Evolutionary conservation across 495 filamentous ascomycete species (phyloP).

Genomic region (Jackrogersella minutella): DNA sequence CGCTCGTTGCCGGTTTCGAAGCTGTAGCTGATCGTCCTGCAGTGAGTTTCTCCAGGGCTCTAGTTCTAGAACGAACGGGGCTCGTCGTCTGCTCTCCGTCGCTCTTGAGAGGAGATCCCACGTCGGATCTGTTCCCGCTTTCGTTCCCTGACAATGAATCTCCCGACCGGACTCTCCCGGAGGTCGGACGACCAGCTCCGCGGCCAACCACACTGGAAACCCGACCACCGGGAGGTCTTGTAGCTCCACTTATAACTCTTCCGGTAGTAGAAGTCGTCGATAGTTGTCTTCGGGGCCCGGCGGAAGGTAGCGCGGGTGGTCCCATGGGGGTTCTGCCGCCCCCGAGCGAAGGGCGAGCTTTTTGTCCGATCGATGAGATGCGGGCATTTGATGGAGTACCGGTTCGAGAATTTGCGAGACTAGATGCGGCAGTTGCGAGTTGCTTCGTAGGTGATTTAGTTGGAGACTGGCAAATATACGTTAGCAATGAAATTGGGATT

Average conservation of each 20-base stretch:
- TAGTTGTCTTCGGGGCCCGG: slow-evolving; percentile 44
- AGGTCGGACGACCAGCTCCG: slow-evolving; percentile 45
- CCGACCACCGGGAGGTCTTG: slow-evolving; percentile 49
- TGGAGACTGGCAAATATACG: slow-evolving; percentile 64
- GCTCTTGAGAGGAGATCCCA: slow-evolving; percentile 50
- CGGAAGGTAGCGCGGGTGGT: slow-evolving; percentile 59
- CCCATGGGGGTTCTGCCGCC: slow-evolving; percentile 70
- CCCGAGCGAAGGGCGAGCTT: slow-evolving; percentile 60
- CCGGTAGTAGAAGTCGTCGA: slow-evolving; percentile 47
- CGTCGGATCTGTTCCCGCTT: slow-evolving; percentile 46
- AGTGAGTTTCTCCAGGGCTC: slow-evolving; percentile 56
- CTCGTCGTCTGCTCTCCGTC: slow-evolving; percentile 57
- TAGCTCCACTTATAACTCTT: slow-evolving; percentile 40
- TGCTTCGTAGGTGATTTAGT: slow-evolving; percentile 85
- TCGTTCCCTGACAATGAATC: slow-evolving; percentile 52
- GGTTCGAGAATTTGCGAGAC: slow-evolving; percentile 66
- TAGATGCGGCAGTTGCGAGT: slow-evolving; percentile 62
- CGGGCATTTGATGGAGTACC: slow-evolving; percentile 63
- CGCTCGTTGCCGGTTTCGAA: slow-evolving; percentile 43
- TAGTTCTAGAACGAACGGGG: slow-evolving; percentile 53
- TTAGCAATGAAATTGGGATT: slow-evolving; percentile 27
- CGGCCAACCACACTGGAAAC: slow-evolving; percentile 45
- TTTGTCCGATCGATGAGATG: slow-evolving; percentile 53
- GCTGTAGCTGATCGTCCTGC: slow-evolving; percentile 38
- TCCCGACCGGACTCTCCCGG: slow-evolving; percentile 52